Conservation (phyloP, 352 stramenopile species). For the Phytophthora pinifolia region DNA sequence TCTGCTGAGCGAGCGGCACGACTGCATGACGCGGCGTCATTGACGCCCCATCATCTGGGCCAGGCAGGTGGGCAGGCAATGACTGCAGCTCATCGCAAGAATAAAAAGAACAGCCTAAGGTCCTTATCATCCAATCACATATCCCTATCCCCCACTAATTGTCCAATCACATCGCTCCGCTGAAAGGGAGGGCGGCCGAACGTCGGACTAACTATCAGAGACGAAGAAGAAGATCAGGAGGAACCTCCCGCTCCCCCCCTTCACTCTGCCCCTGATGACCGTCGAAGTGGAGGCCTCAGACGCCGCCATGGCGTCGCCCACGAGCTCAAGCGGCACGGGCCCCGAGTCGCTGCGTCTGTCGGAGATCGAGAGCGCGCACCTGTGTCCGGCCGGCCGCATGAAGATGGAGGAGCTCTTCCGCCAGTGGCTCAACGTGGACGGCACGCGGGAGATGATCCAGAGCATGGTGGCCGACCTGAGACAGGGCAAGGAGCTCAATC, state of each 20-base stretch:
- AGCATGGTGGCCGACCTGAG: slow-evolving; percentile 76
- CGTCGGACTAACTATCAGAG: slow-evolving; percentile 37
- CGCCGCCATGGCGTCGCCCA: slow-evolving; percentile 62
- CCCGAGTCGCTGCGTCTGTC: slow-evolving; percentile 67
- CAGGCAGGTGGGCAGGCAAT: too few relatives aligned
- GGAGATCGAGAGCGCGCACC: slow-evolving; percentile 78
- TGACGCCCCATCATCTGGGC: slow-evolving; percentile 1
- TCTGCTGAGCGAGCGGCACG: neutral
- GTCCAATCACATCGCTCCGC: neutral
- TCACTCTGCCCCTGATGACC: slow-evolving; percentile 25
- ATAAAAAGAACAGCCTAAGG: too few relatives aligned
- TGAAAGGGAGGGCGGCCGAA: slow-evolving; percentile 15
- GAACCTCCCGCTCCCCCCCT: slow-evolving; percentile 12
- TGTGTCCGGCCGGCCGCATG: slow-evolving; percentile 76
- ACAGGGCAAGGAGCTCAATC: slow-evolving; percentile 66
- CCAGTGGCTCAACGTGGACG: slow-evolving; percentile 86
- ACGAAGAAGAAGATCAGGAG: slow-evolving; percentile 32
- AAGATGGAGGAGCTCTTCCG: slow-evolving; percentile 90
- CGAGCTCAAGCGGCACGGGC: slow-evolving; percentile 35
- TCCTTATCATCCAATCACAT: slow-evolving; percentile 1
- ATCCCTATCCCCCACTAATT: neutral
- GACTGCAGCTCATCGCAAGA: too few relatives aligned
- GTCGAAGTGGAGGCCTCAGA: slow-evolving; percentile 59
- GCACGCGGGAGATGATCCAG: slow-evolving; percentile 86
- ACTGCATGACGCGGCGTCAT: too few relatives aligned